A percentile compares a stretch with the other conserved stretches of the same genome.
phyloP scores from a whole-genome alignment of 805 yeast species.

The Nakazawaea laoshanensis region DNA sequence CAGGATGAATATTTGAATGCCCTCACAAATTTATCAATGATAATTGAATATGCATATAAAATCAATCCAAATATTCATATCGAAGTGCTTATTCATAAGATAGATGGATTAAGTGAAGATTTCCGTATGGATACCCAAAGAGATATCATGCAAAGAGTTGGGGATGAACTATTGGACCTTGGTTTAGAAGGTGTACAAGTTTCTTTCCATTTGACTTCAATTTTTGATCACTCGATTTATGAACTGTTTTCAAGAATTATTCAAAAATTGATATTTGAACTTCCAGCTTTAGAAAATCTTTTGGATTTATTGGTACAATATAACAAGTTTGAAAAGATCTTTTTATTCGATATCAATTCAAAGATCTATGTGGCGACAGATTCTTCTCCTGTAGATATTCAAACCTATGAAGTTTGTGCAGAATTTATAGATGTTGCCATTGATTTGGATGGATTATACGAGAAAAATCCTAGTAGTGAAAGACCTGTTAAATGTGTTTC shows the following conservation, averaged over 20 bases:
- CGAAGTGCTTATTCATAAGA: slow-evolving; percentile 91
- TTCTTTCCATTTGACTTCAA: slow-evolving; percentile 84
- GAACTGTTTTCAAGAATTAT: slow-evolving; percentile 93
- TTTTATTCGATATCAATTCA: slow-evolving; percentile 83
- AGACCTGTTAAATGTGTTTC: slow-evolving; percentile 50
- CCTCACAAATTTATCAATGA: slow-evolving; percentile 77
- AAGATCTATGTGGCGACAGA: slow-evolving; percentile 95
- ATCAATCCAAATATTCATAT: slow-evolving; percentile 80
- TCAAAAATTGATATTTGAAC: slow-evolving; percentile 82
- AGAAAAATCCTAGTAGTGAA: slow-evolving; percentile 12
- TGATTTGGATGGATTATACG: slow-evolving; percentile 72
- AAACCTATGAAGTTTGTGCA: slow-evolving; percentile 93
- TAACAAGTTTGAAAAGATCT: slow-evolving; percentile 87
- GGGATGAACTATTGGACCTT: slow-evolving; percentile 82
- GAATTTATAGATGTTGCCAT: slow-evolving; percentile 93
- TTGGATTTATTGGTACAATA: slow-evolving; percentile 84
- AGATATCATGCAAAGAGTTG: slow-evolving; percentile 92
- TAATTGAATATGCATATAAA: slow-evolving; percentile 78
- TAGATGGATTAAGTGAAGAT: slow-evolving; percentile 92
- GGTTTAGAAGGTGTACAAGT: slow-evolving; percentile 90
- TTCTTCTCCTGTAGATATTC: slow-evolving; percentile 90
- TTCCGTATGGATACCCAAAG: slow-evolving; percentile 90
- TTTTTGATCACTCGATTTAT: slow-evolving; percentile 91
- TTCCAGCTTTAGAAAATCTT: slow-evolving; percentile 82
- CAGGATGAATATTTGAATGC: slow-evolving; percentile 95